These are phyloP conservation scores for Alternaria metachromatica DNA, from an alignment of 2,329 filamentous ascomycete genomes.

Conservation along the genomic window DNA sequence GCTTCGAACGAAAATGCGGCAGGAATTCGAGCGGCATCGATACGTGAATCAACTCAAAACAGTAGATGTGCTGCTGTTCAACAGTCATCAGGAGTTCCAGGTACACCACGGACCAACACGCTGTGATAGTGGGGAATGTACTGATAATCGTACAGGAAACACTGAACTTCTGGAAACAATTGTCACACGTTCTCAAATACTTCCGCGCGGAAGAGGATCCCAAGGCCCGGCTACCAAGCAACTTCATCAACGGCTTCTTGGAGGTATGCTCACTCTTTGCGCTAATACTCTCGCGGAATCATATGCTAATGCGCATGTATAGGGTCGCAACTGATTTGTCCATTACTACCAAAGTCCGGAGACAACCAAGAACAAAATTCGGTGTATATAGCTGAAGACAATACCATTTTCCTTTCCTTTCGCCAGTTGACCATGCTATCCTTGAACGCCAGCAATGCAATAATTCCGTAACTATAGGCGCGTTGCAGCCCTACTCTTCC, in stretches of 20 bases:
- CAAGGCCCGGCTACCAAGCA: slow-evolving; percentile 77
- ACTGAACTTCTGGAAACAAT: slow-evolving; percentile 99
- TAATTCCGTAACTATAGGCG: background rate
- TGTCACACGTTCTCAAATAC: slow-evolving; percentile 94
- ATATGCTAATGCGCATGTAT: slow-evolving; percentile 13
- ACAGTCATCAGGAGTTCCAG: slow-evolving; percentile 94
- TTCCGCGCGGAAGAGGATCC: slow-evolving; percentile 88
- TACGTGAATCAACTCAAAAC: slow-evolving; percentile 88
- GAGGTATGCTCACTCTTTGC: slow-evolving; percentile 69
- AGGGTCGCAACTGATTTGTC: slow-evolving; percentile 49
- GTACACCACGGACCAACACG: slow-evolving; percentile 55
- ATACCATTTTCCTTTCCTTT: slow-evolving; percentile 46
- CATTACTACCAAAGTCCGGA: slow-evolving; percentile 6
- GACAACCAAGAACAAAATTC: slow-evolving; percentile 24
- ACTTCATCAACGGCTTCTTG: slow-evolving; percentile 93
- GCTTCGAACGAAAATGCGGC: slow-evolving; percentile 90
- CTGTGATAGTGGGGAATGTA: background rate
- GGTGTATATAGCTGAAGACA: slow-evolving; percentile 45
- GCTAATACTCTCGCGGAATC: no score
- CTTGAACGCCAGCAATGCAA: slow-evolving; percentile 45
- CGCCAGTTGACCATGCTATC: slow-evolving; percentile 28
- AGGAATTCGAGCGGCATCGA: slow-evolving; percentile 96
- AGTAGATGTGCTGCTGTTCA: slow-evolving; percentile 87
- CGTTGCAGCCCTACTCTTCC: slow-evolving; percentile 25
- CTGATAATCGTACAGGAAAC: slow-evolving; percentile 72